Conservation (phyloP, 23 red algal genomes). For the Cyanidiococcus yangmingshanensis region DNA sequence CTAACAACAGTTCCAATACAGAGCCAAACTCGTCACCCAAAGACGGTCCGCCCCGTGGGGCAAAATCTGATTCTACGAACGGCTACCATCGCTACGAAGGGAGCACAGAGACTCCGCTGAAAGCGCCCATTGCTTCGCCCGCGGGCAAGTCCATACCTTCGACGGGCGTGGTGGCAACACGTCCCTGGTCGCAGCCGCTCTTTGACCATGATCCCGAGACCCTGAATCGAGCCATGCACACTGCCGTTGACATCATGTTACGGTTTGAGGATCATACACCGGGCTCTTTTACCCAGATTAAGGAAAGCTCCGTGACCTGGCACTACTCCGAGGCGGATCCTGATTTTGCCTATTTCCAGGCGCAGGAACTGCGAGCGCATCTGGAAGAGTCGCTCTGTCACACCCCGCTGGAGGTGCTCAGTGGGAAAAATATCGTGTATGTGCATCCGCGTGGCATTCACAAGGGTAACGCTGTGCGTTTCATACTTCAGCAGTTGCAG, state of each 20-base stretch:
- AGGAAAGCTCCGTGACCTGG: slow-evolving; percentile 75
- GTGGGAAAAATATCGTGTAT: slow-evolving; percentile 69
- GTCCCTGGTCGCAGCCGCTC: slow-evolving; percentile 16
- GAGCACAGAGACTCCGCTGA: too few relatives aligned
- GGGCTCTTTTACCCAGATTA: slow-evolving; percentile 53
- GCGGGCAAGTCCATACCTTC: too few relatives aligned
- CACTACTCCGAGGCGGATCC: slow-evolving; percentile 80
- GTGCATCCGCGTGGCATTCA: slow-evolving; percentile 79
- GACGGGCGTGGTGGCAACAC: too few relatives aligned
- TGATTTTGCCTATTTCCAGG: slow-evolving; percentile 60
- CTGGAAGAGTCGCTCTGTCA: slow-evolving; percentile 62
- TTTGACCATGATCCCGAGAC: slow-evolving; percentile 7
- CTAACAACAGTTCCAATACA: too few relatives aligned
- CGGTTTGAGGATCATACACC: slow-evolving; percentile 80
- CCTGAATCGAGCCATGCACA: neutral
- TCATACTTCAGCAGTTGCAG: slow-evolving; percentile 32
- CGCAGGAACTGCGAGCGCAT: slow-evolving; percentile 67
- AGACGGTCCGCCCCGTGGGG: too few relatives aligned
- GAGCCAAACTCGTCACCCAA: too few relatives aligned
- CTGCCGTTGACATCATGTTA: slow-evolving; percentile 41
- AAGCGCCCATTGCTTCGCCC: too few relatives aligned
- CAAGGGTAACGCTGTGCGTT: slow-evolving; percentile 57
- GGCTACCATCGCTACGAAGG: too few relatives aligned
- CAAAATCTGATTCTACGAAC: too few relatives aligned
- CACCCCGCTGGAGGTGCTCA: slow-evolving; percentile 77